Base-by-base conservation (phyloP, 352 stramenopile species). In the Phytophthora podocarpi region DNA sequence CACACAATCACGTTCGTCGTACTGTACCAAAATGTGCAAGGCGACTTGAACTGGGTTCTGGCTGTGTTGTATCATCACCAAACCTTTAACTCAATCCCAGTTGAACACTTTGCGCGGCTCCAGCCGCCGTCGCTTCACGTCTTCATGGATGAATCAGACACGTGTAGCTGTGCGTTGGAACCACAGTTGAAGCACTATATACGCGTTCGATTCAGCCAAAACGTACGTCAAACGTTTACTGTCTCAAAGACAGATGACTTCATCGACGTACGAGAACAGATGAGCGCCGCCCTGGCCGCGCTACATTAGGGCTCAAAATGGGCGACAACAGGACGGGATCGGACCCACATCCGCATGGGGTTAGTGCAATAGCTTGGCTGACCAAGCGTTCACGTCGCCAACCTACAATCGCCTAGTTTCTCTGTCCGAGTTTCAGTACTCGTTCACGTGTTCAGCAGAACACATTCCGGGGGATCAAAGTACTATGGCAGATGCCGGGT, bases 231-330 rank as follows among this genome's bases (percentile, higher is more conserved):
- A 16, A 31, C n/a, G 0, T 62, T 67, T 18, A 20, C 18, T 0
- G 28, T 4, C 0, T 31, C 42, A 1, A 68, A 63, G 20, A 1
- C 18, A 15, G 21, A 11, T 0, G 63, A 63, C 23, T 63, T 51
- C 2, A 67, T 62, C 15, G 57, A 62, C n/a, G 59, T 62, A 2
- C 1, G 59, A 4, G 59, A 58, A 13, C 6, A 52, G 1, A 51
- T 67, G 50, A 57, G 50, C 10, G 35, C 35, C 0, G 21, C 31
- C 1, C 30, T 67, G 2, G 50, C 50, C 6, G n/a, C 18, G 21
- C 12, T 57, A 2, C 28, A 56, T 8, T 67, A 50, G 49, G 49
- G 35, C 3, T 6, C 41, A 8, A 9, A 0, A 2, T 52, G 59
- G 46, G 11, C 30, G 18, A 8, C n/a, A 3, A 36, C 41, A 13